Evolutionary conservation across 768 basidiomycete species (phyloP), one percentile per base, ranked within the genome.

Genomic region (Dentipellis sp.): DNA sequence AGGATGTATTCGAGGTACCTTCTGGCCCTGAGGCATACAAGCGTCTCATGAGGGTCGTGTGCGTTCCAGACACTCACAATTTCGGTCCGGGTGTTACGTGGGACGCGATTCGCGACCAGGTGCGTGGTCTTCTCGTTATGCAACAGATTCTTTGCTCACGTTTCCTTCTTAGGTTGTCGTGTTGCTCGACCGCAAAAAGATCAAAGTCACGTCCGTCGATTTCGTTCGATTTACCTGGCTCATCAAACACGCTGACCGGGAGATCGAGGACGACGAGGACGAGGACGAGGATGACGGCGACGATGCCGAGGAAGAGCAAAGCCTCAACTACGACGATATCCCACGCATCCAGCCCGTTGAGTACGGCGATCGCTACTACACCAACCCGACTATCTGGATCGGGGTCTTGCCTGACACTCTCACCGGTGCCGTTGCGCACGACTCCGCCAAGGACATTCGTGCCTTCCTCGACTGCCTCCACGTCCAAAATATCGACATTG

Each of bases 351-450:
- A 64, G 59, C 54, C 63, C 57, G 58, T 60, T 63, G 60, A 58
- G 62, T 36, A 67, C 49, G 66, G 67, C 23, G 55, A 65, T 14
- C 49, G 59, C 10, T 29, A 57, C 48, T 56, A 52, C 59, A 60
- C 52, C 45, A 60, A 62, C 49, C 56, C 59, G 12, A 66, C 66
- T 10, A 60, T 66, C 60, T 66, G 66, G 66, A 57, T 67, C 16
- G 66, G 59, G 34, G 64, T 66, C 38, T 36, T 60, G 37, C 64
- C 67, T 17, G 57, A 65, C 46, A 64, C 57, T 56, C 56, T 63
- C 57, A 64, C 55, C 55, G 61, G 57, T 51, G 56, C 56, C 23
- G 59, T 39, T 39, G 66, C 67, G 2, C 55, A 38, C 55, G 46
- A 62, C 4, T 61, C 56, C 7, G 23, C 62, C 48, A 37, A 50